Percentiles rank a stretch among this genome's conserved stretches.
Conservation (phyloP, 176 grass and related monocot genomes). For the Microstegium vimineum region DNA sequence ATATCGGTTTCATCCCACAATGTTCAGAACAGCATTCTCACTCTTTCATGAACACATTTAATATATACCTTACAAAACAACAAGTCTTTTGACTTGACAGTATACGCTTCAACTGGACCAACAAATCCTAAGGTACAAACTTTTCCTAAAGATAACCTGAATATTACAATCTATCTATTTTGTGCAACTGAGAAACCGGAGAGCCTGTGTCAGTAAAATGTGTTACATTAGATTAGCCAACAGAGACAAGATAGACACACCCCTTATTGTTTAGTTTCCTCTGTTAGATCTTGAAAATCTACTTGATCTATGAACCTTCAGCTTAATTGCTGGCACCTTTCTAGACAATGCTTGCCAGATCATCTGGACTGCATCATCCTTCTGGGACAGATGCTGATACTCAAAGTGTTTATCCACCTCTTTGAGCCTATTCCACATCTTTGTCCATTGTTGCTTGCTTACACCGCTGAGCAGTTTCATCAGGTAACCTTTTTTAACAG, state of each 20-base stretch:
- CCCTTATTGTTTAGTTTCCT: slow-evolving; percentile 25
- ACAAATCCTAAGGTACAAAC: background rate
- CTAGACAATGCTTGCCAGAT: slow-evolving; percentile 74
- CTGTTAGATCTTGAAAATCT: slow-evolving; percentile 50
- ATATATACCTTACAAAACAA: slow-evolving; percentile 12
- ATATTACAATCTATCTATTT: background rate
- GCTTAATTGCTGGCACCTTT: slow-evolving; percentile 45
- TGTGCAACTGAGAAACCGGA: background rate
- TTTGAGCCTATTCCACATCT: slow-evolving; percentile 75
- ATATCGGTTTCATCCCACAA: background rate
- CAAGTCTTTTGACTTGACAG: background rate
- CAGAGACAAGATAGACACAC: background rate
- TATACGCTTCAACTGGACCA: slow-evolving; percentile 6
- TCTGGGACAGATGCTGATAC: slow-evolving; percentile 61
- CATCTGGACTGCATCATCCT: slow-evolving; percentile 82
- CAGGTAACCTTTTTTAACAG: slow-evolving; percentile 65
- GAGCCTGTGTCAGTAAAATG: slow-evolving; percentile 9
- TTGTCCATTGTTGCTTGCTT: slow-evolving; percentile 51
- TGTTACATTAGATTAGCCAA: slow-evolving; percentile 26
- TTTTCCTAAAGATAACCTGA: background rate
- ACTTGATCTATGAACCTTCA: slow-evolving; percentile 60
- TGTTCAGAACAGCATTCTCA: background rate
- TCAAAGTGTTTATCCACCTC: slow-evolving; percentile 71
- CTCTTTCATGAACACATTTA: background rate
- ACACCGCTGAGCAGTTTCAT: slow-evolving; percentile 49